These are phyloP conservation scores for Plasmopara muralis DNA, from an alignment of 352 stramenopile species.

Conservation along the genomic window DNA sequence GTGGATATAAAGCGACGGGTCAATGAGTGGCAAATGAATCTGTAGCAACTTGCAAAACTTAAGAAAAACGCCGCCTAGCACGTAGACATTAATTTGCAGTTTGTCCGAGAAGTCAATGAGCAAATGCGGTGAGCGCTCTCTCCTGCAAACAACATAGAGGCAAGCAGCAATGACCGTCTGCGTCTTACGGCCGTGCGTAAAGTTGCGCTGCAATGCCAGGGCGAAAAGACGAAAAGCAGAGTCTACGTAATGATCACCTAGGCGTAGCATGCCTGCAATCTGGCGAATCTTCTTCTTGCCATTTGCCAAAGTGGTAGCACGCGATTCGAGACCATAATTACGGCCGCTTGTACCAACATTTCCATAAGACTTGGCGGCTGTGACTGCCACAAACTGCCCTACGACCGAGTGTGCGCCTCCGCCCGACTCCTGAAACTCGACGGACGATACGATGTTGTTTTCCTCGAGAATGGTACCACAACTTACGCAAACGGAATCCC, in stretches of 20 bases:
- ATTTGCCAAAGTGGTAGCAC: constrained; percentile 94
- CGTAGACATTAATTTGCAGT: constrained; percentile 93
- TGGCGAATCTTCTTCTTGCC: constrained; percentile 91
- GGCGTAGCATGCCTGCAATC: constrained; percentile 89
- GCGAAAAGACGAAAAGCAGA: constrained; percentile 94
- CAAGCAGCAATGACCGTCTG: constrained; percentile 96
- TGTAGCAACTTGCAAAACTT: constrained; percentile 92
- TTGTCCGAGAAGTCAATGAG: constrained; percentile 99
- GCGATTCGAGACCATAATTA: constrained; percentile 92
- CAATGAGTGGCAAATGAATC: constrained; percentile 96
- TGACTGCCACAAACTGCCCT: constrained; percentile 93
- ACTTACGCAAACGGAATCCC: constrained; percentile 82
- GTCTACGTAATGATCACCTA: constrained; percentile 95
- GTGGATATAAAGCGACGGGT: constrained; percentile 98
- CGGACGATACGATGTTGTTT: constrained; percentile 95
- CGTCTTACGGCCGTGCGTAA: constrained; percentile 93
- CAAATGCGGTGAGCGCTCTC: constrained; percentile 97
- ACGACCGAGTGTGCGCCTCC: constrained; percentile 89
- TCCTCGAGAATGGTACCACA: constrained; percentile 94
- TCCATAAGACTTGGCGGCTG: constrained; percentile 87
- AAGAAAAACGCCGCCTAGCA: constrained; percentile 80
- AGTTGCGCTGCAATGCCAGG: constrained; percentile 95
- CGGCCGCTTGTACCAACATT: constrained; percentile 79
- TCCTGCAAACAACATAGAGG: constrained; percentile 98
- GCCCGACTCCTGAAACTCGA: constrained; percentile 95